Base-by-base conservation (phyloP, 257 asterid species). In the Jacaranda copaia region DNA sequence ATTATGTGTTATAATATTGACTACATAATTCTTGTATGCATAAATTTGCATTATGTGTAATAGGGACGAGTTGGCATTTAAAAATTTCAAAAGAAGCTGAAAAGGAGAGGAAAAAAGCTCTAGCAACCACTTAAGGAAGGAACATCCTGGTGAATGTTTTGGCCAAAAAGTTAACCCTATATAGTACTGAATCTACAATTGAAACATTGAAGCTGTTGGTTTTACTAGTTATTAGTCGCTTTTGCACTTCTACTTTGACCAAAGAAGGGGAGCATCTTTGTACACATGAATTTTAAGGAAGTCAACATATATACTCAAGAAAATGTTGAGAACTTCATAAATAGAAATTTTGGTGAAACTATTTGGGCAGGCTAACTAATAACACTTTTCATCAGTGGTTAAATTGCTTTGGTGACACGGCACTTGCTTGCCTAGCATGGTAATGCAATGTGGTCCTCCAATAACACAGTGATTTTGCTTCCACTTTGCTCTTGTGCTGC, bases 301-400 rank as follows among this genome's bases (percentile, higher is more conserved):
- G 66, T 3, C 12, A 13, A 68, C 15, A 69, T 55, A 69, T 55
- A 70, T 35, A 48, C 3, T 45, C 25, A 20, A 53, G 40, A 38
- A 43, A 63, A 36, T 35, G 11, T 63, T 15, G 5, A 32, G 2
- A 46, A 42, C 19, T 69, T 60, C 48, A 16, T 75, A 35, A 8
- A 52, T 52, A 59, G 32, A 12, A 70, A 49, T 61, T 36, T 42
- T 65, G 14, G 49, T 25, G 75, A 65, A 38, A 65, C 32, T 40
- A 70, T 61, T 70, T 60, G 15, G 55, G 76, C 58, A 36, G 76
- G 56, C 55, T 46, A 60, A 19, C 32, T 73, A 18, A 36, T 8
- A 19, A 20, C n/a, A 5, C 12, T 36, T 65, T 15, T 15, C 25
- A 45, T 8, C 3, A 73, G 32, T 49, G 25, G 40, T 15, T 51